Base-by-base conservation (phyloP, 108 stramenopile genomes). In the Tribonema minus region DNA sequence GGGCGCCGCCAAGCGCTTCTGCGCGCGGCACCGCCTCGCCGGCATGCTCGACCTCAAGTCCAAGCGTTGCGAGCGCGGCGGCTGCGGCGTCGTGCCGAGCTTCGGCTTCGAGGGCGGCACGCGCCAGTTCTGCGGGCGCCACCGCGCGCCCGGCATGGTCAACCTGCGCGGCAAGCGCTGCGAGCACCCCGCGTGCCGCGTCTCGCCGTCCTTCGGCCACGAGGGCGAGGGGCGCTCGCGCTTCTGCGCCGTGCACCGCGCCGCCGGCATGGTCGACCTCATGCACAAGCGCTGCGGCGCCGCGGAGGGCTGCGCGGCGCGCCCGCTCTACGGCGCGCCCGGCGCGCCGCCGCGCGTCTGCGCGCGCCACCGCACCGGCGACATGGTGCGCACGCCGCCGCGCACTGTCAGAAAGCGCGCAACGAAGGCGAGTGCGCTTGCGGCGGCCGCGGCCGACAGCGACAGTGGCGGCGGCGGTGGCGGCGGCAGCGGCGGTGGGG, bases 261-360 rank as follows among this genome's bases (percentile, higher is more conserved):
- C 61, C 62, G 28, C 58, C 0, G 79, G 79, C 6, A 80, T 80
- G 79, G 61, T 70, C 20, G 79, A 80, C 41, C 69, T 80, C 23
- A 69, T 67, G 58, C 65, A 67, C 58, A 77, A 77, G 67, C 9
- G 58, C 58, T 41, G 58, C 54, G 54, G 68, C 54, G 23, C 0
- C 33, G 54, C 68, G 25, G 31, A 32, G 54, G 68, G 68, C 2
- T 70, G 68, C 34, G 28, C 20, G 58, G 34, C 68, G 15, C 68
- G 58, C 25, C 68, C 68, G 7, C 31, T 23, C 6, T 70, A 33
- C 34, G 68, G 54, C n/a, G n/a, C n/a, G n/a, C n/a, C n/a, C n/a
- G n/a, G n/a, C n/a, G n/a, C n/a, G n/a, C n/a, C n/a, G n/a, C n/a
- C n/a, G n/a, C n/a, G n/a, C n/a, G n/a, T n/a, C n/a, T n/a, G n/a